Evolutionary conservation across 768 basidiomycete genomes (phyloP).

Genomic region (Leccinum olivaceopallidum): DNA sequence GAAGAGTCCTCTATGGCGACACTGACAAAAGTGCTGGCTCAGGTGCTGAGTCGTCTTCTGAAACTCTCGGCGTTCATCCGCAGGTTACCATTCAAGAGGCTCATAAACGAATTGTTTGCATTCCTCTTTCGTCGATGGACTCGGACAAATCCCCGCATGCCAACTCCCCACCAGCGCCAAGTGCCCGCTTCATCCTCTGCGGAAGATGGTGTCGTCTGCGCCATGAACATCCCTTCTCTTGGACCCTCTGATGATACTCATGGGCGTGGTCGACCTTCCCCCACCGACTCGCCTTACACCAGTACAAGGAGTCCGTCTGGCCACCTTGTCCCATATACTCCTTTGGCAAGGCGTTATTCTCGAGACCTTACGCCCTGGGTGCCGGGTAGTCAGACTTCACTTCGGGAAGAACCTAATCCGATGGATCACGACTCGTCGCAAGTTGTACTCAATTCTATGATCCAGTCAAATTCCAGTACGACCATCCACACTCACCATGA

Average conservation of each 20-base stretch:
- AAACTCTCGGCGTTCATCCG: conserved; percentile 6
- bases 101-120: conserved; percentile 2
- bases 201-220: conserved; percentile 7
- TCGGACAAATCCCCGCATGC: neutral
- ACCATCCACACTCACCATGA: neutral
- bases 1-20: neutral
- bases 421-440: conserved; percentile 1
- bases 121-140: conserved; percentile 8
- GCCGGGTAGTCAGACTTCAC: conserved; percentile 12
- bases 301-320: conserved; percentile 19
- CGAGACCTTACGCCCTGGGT: conserved; percentile 9
- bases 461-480: conserved; percentile 2
- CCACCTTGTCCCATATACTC: conserved; percentile 22
- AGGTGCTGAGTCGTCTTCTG: conserved; percentile 4
- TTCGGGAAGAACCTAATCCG: conserved; percentile 18
- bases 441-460: neutral
- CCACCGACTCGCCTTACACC: conserved; percentile 14
- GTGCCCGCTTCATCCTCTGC: neutral
- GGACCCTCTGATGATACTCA: conserved; percentile 1
- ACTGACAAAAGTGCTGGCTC: neutral
- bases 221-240: conserved; percentile 17
- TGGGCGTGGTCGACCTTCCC: conserved; percentile 10
- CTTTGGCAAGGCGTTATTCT: conserved; percentile 14
- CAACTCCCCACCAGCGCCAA: neutral
- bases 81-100: neutral